Percentiles rank a stretch among this genome's conserved stretches.
Conservation (phyloP, 495 filamentous ascomycete species). For the Hyaloscypha finlandica region DNA sequence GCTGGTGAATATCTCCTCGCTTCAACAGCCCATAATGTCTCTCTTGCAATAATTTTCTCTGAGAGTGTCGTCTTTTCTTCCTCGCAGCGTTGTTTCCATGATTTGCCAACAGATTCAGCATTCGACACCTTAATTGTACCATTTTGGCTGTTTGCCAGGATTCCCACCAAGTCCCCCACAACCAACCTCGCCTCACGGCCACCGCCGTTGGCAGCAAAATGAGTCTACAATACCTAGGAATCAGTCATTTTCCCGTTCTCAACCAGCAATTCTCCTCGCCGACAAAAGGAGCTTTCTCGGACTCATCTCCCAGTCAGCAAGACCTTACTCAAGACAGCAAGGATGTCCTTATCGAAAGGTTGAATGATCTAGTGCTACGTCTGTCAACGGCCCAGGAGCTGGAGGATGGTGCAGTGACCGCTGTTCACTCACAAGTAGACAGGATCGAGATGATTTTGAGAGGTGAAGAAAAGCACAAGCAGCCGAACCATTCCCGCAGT, state of each 20-base stretch:
- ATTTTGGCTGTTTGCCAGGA: background rate
- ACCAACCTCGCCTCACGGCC: background rate
- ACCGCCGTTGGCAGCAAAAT: conserved; percentile 11
- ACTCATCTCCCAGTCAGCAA: background rate
- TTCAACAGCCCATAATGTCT: conserved; percentile 9
- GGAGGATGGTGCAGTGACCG: conserved; percentile 20
- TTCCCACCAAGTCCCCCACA: background rate
- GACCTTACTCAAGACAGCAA: conserved; percentile 43
- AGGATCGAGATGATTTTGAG: conserved; percentile 24
- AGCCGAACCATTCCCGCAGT: background rate
- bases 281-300: background rate
- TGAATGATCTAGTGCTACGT: conserved; percentile 46
- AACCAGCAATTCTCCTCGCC: conserved; percentile 29
- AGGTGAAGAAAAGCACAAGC: conserved; percentile 10
- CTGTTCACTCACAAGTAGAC: conserved; percentile 30
- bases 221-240: conserved; percentile 32
- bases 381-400: conserved; percentile 31
- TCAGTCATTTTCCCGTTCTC: conserved; percentile 22
- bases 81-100: background rate
- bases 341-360: conserved; percentile 50
- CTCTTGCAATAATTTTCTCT: background rate
- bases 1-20: conserved; percentile 4
- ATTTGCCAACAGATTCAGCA: background rate
- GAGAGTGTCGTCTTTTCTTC: background rate
- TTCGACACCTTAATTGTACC: background rate